phyloP scores from a whole-genome alignment of 140 eudicot genomes.

The Eryngium alpinum region DNA sequence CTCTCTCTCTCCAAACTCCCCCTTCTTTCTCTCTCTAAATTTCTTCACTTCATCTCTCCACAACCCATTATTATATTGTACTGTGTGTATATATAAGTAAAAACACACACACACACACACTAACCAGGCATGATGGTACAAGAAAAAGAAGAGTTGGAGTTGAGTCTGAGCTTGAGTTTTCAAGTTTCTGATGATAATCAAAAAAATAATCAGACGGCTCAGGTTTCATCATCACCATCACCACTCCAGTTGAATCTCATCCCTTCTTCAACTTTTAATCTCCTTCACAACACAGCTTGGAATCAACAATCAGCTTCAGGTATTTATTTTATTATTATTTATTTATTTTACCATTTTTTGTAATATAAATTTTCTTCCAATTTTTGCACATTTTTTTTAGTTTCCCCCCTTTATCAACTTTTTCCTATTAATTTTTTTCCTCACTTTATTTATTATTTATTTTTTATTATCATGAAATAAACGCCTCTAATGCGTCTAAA shows the following conservation, averaged over 20 bases:
- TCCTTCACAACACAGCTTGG: slow-evolving; percentile 26
- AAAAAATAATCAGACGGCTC: background rate
- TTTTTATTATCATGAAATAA: too few relatives aligned
- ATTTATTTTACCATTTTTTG: background rate
- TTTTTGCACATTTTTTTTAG: background rate
- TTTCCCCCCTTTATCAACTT: too few relatives aligned
- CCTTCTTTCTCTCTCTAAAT: background rate
- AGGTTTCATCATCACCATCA: slow-evolving; percentile 19
- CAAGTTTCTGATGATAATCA: slow-evolving; percentile 17
- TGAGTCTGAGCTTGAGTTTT: slow-evolving; percentile 63
- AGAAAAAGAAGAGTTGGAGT: slow-evolving; percentile 55
- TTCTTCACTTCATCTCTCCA: background rate
- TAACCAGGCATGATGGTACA: slow-evolving; percentile 34
- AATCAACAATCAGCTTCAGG: background rate
- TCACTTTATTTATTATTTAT: too few relatives aligned
- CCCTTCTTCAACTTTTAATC: slow-evolving; percentile 39
- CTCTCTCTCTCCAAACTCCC: slow-evolving; percentile 12
- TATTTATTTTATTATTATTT: background rate
- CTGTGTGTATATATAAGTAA: too few relatives aligned
- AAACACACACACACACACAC: too few relatives aligned
- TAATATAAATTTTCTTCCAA: background rate
- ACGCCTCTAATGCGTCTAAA: too few relatives aligned
- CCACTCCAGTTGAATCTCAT: slow-evolving; percentile 46
- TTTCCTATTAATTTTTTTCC: too few relatives aligned
- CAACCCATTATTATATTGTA: background rate